Conservation (phyloP, 2,329 filamentous ascomycete species). For the Madurella fahalii region DNA sequence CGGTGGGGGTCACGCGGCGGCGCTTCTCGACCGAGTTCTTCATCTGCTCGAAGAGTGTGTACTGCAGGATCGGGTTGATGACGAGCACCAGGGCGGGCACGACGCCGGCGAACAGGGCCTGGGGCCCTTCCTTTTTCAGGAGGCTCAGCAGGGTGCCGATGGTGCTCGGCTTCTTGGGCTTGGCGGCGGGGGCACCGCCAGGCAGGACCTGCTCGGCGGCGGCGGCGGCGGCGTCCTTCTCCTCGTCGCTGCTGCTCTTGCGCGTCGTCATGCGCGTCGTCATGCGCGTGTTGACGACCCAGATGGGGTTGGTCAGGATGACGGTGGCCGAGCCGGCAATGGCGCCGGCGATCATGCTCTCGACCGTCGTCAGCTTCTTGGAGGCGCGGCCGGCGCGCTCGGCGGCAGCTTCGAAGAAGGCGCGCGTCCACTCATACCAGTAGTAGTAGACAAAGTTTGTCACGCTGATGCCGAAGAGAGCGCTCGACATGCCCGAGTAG, state of each 20-base stretch:
- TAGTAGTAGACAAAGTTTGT: constrained; percentile 99
- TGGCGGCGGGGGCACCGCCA: constrained; percentile 27
- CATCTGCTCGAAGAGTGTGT: constrained; percentile 97
- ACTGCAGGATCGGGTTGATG: constrained; percentile 97
- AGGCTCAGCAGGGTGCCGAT: constrained; percentile 77
- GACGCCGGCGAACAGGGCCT: constrained; percentile 85
- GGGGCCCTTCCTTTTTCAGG: constrained; percentile 76
- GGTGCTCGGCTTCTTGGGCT: constrained; percentile 61
- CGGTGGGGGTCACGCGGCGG: constrained; percentile 71
- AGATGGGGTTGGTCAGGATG: constrained; percentile 95
- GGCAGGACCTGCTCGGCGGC: constrained; percentile 18
- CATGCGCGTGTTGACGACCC: constrained; percentile 98
- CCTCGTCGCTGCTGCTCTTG: constrained; percentile 46
- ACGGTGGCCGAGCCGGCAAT: constrained; percentile 92
- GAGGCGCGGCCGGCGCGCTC: constrained; percentile 66
- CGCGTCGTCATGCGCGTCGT: constrained; percentile 93
- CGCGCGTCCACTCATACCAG: constrained; percentile 97
- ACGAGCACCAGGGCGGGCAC: constrained; percentile 89
- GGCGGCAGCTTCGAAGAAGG: constrained; percentile 78
- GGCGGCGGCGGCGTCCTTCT: constrained; percentile 27
- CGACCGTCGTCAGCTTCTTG: constrained; percentile 81
- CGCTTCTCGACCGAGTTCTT: constrained; percentile 82
- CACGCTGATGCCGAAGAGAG: constrained; percentile 93
- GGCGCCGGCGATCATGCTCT: constrained; percentile 93
- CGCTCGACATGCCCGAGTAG: constrained; percentile 89